Conservation (phyloP, 352 stramenopile genomes). For the Phytophthora idaei region DNA sequence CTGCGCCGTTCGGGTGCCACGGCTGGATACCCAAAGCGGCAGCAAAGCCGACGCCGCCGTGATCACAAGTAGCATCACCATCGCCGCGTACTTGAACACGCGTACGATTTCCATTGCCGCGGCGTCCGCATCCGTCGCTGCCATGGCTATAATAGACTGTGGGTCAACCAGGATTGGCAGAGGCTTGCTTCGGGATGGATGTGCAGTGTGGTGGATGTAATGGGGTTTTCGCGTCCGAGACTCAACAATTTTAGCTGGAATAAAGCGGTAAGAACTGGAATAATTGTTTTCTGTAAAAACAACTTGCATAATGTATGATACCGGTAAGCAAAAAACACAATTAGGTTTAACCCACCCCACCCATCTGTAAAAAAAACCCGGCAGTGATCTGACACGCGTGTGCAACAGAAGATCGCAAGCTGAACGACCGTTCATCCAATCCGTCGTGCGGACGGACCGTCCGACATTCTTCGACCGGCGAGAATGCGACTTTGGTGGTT, state of each 20-base stretch:
- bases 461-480: not conserved
- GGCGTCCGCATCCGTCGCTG: slow-evolving; percentile 13
- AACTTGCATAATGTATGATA: too few relatives aligned
- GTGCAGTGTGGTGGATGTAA: not conserved
- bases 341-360: not conserved
- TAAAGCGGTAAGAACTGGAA: too few relatives aligned
- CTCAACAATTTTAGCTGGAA: not conserved
- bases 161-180: slow-evolving; percentile 23
- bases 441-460: not conserved
- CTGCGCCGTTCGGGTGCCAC: slow-evolving; percentile 45
- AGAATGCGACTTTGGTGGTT: slow-evolving; percentile 1
- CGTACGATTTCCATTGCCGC: slow-evolving; percentile 23
- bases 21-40: slow-evolving; percentile 57
- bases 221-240: not conserved
- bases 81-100: slow-evolving; percentile 62
- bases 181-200: slow-evolving; percentile 6
- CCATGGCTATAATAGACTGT: slow-evolving; percentile 1
- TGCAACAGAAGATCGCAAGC: slow-evolving; percentile 19
- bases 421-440: slow-evolving; percentile 15
- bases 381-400: not conserved
- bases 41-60: slow-evolving; percentile 57
- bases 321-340: too few relatives aligned
- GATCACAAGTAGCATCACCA: slow-evolving; percentile 59
- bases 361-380: too few relatives aligned
- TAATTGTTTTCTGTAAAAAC: too few relatives aligned